Evolutionary conservation across 2,329 filamentous ascomycete species (phyloP), one percentile per base, ranked within the genome.

Genomic region (Colletotrichum truncatum): DNA sequence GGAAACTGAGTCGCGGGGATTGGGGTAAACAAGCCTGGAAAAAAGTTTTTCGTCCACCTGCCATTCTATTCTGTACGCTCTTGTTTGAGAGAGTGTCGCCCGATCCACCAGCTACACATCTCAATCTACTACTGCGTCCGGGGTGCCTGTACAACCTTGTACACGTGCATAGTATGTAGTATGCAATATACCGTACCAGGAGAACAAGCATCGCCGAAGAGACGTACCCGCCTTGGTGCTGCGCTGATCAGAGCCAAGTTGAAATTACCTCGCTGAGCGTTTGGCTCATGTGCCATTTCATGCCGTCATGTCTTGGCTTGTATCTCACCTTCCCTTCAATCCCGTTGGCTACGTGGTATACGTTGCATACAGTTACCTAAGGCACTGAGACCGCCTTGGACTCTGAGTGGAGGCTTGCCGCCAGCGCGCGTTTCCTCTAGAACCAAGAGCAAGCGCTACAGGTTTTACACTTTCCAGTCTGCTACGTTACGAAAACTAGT

Each of bases 1-100:
- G 59, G 41, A 41, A 18, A 36, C 26, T 54, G 53, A 63, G 53
- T 58, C 53, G 53, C 28, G 49, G 53, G 59, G 59, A 56, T 48
- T 25, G 38, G 16, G 36, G 25, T 23, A 34, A 39, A 39, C 11
- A 25, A 16, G 3, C 39, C 30, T 23, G 16, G 30, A 45, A 41
- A 56, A 55, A 54, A 62, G 26, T 6, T 43, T 41, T 63, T 43
- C 11, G 18, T n/a, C 34, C 52, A 54, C 26, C 39, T 23, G 41
- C 32, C 14, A 34, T 7, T 32, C 46, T 23, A 28, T 11, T 30
- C 46, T 25, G 48, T 32, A n/a, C 49, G 21, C 14, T 18, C n/a
- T 28, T 28, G 23, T 28, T 48, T 25, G 25, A 26, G 43, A 28
- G 28, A 4, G 18, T 14, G n/a, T 25, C 12, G 43, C 23, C 16